Base-by-base conservation (phyloP, 192 early-diverging fungal species). In the Gigaspora rosea region DNA sequence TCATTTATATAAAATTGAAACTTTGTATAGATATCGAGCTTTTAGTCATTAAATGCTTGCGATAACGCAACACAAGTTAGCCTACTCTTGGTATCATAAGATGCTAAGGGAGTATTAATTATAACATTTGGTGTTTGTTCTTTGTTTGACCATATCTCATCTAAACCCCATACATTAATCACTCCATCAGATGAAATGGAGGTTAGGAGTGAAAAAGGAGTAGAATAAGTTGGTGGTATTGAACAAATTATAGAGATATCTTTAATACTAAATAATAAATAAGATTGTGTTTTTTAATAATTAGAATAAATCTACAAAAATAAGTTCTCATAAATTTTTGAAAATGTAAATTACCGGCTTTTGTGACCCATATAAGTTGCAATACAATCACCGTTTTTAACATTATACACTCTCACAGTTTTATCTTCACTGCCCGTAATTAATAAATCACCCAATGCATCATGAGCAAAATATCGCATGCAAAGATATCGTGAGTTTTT, bases 121-220 rank as follows among this genome's bases (percentile, higher is more conserved):
- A 78, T 78, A 3, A 50, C 11, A 2, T 58, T 51, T 58, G 13
- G 72, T 69, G 65, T 20, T 73, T 86, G 57, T 89, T 80, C 76
- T 88, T 73, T 54, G 5, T 84, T 9, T 27, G 47, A 15, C 80
- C 52, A 76, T 69, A 57, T 63, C 66, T 79, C 80, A 57, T 86
- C 85, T 59, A 93, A 54, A 76, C 87, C 87, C 93, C 93, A 95
- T 36, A 84, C 79, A 77, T 90, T 89, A 65, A 95, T 87, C 0
- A 82, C 68, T 58, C 93, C 93, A 78, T 95, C 92, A 0, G 93
- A 92, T 1, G 93, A 94, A 22, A 86, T 85, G 54, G 91, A 86
- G 15, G 82, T 78, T 11, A 91, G 67, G 4, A 92, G 57, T 69
- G 58, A 65, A 8, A 74, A 71, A 20, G 85, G 78, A 22, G 74